A percentile compares a stretch with the other conserved stretches of the same genome.
Conservation (phyloP, 192 early-diverging fungal species). For the Coemansia sp. region DNA sequence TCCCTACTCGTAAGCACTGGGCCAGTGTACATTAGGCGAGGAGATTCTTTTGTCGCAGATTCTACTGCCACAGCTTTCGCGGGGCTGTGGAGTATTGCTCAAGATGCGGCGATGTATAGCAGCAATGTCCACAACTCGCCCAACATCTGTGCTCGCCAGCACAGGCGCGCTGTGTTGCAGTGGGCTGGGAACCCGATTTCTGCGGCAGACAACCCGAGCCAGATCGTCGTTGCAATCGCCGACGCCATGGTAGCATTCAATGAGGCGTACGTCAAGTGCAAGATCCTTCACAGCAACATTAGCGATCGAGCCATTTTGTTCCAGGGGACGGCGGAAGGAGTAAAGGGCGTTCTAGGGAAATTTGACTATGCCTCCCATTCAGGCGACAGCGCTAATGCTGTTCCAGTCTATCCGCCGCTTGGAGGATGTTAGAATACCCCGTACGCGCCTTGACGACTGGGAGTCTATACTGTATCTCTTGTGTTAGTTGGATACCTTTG, state of each 20-base stretch:
- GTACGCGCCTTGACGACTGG: no score
- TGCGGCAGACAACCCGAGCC: not conserved
- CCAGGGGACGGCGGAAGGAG: not conserved
- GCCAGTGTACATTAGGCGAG: not conserved
- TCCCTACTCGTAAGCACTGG: not conserved
- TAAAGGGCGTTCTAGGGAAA: not conserved
- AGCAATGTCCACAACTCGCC: not conserved
- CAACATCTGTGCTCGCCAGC: not conserved
- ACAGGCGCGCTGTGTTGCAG: conserved; percentile 10
- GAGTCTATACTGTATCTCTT: no score
- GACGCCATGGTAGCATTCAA: conserved; percentile 20
- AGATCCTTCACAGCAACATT: not conserved
- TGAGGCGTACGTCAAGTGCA: not conserved
- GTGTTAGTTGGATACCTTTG: no score
- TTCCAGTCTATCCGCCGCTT: not conserved
- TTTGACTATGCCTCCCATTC: not conserved
- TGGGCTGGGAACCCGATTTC: conserved; percentile 9
- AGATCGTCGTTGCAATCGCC: conserved; percentile 23
- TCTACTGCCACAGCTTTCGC: conserved; percentile 6
- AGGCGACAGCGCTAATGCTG: not conserved
- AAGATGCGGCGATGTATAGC: not conserved
- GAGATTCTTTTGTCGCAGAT: not conserved
- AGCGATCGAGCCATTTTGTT: not conserved
- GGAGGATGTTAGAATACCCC: not conserved
- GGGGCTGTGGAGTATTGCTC: not conserved